Conservation (phyloP, 148 eudicot species). For the Beta vulgaris region DNA sequence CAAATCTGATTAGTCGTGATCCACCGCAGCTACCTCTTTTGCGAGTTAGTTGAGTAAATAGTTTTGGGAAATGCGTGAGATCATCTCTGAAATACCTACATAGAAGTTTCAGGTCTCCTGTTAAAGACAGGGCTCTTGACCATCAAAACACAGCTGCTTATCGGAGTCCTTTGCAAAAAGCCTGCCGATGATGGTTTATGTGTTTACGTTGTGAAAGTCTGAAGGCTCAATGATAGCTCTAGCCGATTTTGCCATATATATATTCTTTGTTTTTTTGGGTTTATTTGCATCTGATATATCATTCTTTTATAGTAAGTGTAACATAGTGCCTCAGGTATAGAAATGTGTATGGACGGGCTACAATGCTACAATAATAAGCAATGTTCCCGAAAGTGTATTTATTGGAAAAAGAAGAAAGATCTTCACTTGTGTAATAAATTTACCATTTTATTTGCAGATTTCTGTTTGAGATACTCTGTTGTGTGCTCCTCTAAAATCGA, state of each 20-base stretch:
- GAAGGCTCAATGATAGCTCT: neutral
- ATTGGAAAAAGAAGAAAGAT: neutral
- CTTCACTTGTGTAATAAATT: constrained; percentile 1
- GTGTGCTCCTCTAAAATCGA: too few relatives aligned
- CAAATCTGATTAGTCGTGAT: constrained; percentile 52
- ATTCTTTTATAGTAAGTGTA: constrained; percentile 28
- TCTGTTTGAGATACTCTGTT: too few relatives aligned
- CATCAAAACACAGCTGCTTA: neutral
- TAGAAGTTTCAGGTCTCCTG: neutral
- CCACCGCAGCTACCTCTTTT: constrained; percentile 61
- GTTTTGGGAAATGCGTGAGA: neutral
- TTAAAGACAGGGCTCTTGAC: neutral
- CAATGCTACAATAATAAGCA: constrained; percentile 13
- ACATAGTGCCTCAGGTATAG: constrained; percentile 27
- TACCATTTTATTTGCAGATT: neutral
- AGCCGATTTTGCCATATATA: neutral
- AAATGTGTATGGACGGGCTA: constrained; percentile 10
- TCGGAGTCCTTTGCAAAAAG: neutral
- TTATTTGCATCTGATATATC: neutral
- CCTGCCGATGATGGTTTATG: neutral
- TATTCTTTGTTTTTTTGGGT: neutral
- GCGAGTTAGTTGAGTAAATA: constrained; percentile 31
- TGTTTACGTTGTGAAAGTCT: neutral
- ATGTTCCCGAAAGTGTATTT: constrained; percentile 8
- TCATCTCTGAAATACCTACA: neutral